phyloP scores from a whole-genome alignment of 768 basidiomycete genomes.

The Boletellus emodensis region DNA sequence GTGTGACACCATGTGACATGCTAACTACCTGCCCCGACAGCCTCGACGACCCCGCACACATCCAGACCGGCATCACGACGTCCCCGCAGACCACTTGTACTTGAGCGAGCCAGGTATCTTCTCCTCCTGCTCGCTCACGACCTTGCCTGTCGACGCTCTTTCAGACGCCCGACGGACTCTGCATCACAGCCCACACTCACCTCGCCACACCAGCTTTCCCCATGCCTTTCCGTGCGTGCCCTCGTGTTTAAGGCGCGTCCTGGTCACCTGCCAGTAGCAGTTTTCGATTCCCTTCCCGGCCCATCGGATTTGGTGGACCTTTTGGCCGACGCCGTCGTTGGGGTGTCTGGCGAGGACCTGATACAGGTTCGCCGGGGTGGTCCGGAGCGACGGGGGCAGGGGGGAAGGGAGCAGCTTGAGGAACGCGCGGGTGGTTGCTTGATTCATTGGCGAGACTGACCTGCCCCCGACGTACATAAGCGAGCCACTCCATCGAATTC shows the following conservation, averaged over 20 bases:
- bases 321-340: conserved; percentile 60
- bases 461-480: too few relatives aligned
- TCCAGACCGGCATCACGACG: conserved; percentile 14
- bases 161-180: conserved; percentile 6
- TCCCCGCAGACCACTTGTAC: conserved; percentile 66
- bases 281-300: conserved; percentile 56
- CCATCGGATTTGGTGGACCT: conserved; percentile 75
- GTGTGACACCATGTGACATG: conserved; percentile 4
- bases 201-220: conserved; percentile 77
- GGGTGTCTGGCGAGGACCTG: conserved; percentile 69
- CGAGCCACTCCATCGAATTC: neutral
- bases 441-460: conserved; percentile 18
- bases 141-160: conserved; percentile 43
- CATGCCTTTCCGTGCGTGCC: conserved; percentile 80
- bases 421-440: conserved; percentile 33
- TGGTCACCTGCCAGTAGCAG: conserved; percentile 75
- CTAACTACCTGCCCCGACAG: neutral
- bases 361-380: conserved; percentile 61
- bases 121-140: conserved; percentile 56
- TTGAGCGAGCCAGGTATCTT: conserved; percentile 70
- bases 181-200: conserved; percentile 38
- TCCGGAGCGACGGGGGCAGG: conserved; percentile 58
- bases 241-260: conserved; percentile 64
- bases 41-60: neutral
- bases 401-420: conserved; percentile 54